These are phyloP conservation scores for Euphrasia confusa DNA, from an alignment of 257 asterid species.

Conservation along the genomic window DNA sequence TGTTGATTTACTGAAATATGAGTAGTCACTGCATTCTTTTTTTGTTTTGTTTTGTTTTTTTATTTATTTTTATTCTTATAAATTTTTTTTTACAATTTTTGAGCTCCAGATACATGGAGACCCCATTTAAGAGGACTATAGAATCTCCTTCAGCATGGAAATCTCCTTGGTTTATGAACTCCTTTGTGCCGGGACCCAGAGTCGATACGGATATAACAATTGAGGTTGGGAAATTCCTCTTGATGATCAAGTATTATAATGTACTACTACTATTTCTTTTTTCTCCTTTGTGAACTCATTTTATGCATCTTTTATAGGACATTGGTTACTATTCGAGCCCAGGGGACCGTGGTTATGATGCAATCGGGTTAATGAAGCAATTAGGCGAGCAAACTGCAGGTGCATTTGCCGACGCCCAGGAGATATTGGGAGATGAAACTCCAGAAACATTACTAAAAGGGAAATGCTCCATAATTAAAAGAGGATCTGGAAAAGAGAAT, in stretches of 20 bases:
- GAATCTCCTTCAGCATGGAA: constrained; percentile 96
- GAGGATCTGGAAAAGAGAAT: constrained; percentile 35
- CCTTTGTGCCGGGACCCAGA: constrained; percentile 63
- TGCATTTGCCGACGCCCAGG: constrained; percentile 86
- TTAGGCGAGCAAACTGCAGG: constrained; percentile 83
- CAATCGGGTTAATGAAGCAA: constrained; percentile 87
- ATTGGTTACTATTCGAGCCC: constrained; percentile 71
- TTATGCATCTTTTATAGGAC: constrained; percentile 44
- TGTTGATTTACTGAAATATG: too few relatives aligned
- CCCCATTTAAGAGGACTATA: constrained; percentile 65
- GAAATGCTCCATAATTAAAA: constrained; percentile 31
- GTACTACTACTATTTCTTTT: background rate
- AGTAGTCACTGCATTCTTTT: too few relatives aligned
- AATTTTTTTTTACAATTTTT: background rate
- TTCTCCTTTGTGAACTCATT: background rate
- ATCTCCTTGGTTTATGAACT: constrained; percentile 83
- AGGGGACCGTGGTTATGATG: constrained; percentile 64
- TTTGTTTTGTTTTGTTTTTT: background rate
- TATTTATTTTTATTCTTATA: background rate
- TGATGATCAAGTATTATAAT: constrained; percentile 22
- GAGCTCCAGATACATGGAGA: constrained; percentile 49
- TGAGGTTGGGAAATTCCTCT: constrained; percentile 35
- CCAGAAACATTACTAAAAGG: constrained; percentile 58
- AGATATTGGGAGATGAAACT: constrained; percentile 82
- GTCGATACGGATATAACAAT: constrained; percentile 67